A percentile compares a stretch with the other conserved stretches of the same genome.
Conservation (phyloP, 176 grass and related monocot genomes). For the Coix lacrymajobi region DNA sequence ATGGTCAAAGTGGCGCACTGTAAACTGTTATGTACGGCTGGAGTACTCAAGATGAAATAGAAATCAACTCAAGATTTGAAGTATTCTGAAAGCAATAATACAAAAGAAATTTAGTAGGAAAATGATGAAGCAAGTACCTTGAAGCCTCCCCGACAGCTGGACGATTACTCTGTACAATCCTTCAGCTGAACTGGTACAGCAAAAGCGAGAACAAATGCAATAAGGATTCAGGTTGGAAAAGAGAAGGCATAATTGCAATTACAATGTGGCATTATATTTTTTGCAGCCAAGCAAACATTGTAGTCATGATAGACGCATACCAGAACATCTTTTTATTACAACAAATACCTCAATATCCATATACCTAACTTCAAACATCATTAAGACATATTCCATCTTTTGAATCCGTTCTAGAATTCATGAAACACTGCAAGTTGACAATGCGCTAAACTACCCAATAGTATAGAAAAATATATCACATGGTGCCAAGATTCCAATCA, state of each 20-base stretch:
- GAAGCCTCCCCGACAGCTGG: constrained; percentile 83
- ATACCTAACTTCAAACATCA: background rate
- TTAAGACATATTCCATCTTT: constrained; percentile 9
- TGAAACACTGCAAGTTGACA: background rate
- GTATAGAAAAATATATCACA: constrained; percentile 2
- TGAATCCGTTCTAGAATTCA: constrained; percentile 4
- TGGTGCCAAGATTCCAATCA: background rate
- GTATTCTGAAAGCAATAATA: constrained; percentile 1
- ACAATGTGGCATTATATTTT: background rate
- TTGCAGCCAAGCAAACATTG: background rate
- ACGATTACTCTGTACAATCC: constrained; percentile 83
- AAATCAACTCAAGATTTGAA: constrained; percentile 18
- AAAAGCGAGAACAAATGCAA: constrained; percentile 18
- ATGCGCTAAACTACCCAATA: background rate
- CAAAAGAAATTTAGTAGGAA: background rate
- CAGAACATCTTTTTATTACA: background rate
- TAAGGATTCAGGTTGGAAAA: background rate
- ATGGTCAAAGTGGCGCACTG: background rate
- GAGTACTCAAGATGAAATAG: background rate
- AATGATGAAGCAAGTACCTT: constrained; percentile 51
- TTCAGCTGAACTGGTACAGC: constrained; percentile 54
- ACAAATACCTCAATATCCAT: background rate
- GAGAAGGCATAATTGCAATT: background rate
- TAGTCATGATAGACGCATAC: background rate
- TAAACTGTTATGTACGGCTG: background rate